A percentile compares a stretch with the other conserved stretches of the same genome.
phyloP scores from a whole-genome alignment of 202 grass and related monocot species.

The Panicum virgatum region DNA sequence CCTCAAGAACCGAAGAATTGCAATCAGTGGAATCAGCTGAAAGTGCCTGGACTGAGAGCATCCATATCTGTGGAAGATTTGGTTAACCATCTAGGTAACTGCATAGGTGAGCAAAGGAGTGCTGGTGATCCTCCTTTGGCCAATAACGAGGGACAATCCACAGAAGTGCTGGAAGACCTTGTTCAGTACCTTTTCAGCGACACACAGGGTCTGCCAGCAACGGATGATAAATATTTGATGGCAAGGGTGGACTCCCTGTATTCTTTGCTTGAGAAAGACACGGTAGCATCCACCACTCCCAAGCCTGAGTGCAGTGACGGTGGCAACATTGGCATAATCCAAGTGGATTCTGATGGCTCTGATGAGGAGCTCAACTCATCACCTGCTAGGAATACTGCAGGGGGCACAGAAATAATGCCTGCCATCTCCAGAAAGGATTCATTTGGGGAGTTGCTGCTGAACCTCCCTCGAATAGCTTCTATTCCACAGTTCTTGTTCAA shows the following conservation, averaged over 20 bases:
- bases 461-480: slow-evolving; percentile 58
- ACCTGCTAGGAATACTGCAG: not conserved
- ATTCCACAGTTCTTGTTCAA: slow-evolving; percentile 56
- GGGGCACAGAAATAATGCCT: slow-evolving; percentile 5
- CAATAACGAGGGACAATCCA: slow-evolving; percentile 26
- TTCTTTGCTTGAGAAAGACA: slow-evolving; percentile 58
- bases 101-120: slow-evolving; percentile 47
- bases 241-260: slow-evolving; percentile 60
- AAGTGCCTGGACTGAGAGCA: slow-evolving; percentile 28
- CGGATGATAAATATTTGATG: slow-evolving; percentile 61
- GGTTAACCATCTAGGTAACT: slow-evolving; percentile 50
- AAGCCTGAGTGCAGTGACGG: slow-evolving; percentile 1
- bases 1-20: slow-evolving; percentile 30
- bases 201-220: slow-evolving; percentile 39
- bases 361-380: slow-evolving; percentile 38
- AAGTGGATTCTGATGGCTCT: slow-evolving; percentile 38
- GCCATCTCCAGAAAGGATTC: slow-evolving; percentile 62
- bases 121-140: slow-evolving; percentile 33
- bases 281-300: not conserved
- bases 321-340: not conserved
- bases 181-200: slow-evolving; percentile 65
- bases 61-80: slow-evolving; percentile 60
- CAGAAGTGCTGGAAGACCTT: slow-evolving; percentile 55
- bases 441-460: slow-evolving; percentile 44
- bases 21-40: slow-evolving; percentile 43